Base-by-base conservation (phyloP, 208 protist genomes). In the Spongospora subterranea region DNA sequence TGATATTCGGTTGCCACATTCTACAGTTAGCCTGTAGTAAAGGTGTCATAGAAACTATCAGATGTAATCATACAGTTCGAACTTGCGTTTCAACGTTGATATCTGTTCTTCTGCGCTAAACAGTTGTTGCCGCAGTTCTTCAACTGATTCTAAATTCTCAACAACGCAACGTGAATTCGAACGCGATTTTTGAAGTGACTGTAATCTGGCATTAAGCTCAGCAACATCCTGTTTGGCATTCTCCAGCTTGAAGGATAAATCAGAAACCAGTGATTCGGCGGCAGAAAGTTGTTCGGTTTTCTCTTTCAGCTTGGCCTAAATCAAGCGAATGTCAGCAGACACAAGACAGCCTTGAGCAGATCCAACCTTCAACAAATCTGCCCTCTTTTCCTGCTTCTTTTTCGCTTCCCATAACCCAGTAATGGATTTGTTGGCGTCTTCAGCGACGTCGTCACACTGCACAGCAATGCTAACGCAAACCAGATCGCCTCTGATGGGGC, bases 61-160 rank as follows among this genome's bases (percentile, higher is more conserved):
- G 50, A 60, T 60, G 50, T 29, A 60, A 24, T 24, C 50, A 60
- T 29, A 24, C 50, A 29, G 24, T 20, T 20, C 71, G 6, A 17
- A 82, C 71, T 82, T 82, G 11, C 35, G 6, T 82, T 82, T 35
- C 40, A 82, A 43, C 11, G 6, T 45, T 6, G 17, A 20, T 40
- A 82, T 35, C 35, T 82, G 17, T 6, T 82, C 71, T 45, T 82
- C 17, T 40, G 17, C n/a, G 17, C 35, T 6, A n/a, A 82, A 82
- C 6, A 82, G 71, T 43, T 82, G 71, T 6, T 6, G 13, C n/a
- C 71, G 71, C 17, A 82, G 71, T 43, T 82, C 71, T 35, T 82
- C 71, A 39, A 82, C 40, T 45, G 71, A 82, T 82, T 82, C 71
- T n/a, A 82, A 45, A 82, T 35, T n/a, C 71, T 82, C 35, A 82